Conservation (phyloP, 2,329 filamentous ascomycete species). For the Neopestalotiopsis sp. region DNA sequence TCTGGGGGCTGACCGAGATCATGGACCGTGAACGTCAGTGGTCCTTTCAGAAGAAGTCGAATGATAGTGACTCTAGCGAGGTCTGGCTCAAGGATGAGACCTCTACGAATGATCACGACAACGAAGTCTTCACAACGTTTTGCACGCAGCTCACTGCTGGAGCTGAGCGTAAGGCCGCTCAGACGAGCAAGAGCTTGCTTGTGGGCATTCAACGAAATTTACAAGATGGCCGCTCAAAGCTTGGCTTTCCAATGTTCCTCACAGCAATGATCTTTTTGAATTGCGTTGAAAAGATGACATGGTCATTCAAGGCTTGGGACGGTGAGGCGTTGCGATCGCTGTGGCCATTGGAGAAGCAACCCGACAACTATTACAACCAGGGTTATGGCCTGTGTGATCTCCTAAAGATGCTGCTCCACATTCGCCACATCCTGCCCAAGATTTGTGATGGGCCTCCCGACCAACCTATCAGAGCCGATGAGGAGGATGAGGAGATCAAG, state of each 20-base stretch:
- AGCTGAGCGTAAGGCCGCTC: slow-evolving; percentile 67
- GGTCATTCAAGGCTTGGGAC: slow-evolving; percentile 73
- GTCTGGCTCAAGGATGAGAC: slow-evolving; percentile 58
- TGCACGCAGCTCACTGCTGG: slow-evolving; percentile 69
- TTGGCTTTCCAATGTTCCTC: slow-evolving; percentile 67
- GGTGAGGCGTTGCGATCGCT: slow-evolving; percentile 63
- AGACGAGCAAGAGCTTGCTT: slow-evolving; percentile 62
- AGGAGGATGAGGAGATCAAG: slow-evolving; percentile 50
- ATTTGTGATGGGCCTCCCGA: slow-evolving; percentile 50
- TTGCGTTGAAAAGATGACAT: slow-evolving; percentile 71
- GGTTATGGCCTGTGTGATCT: slow-evolving; percentile 64
- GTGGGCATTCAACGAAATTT: slow-evolving; percentile 66
- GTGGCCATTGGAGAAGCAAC: slow-evolving; percentile 67
- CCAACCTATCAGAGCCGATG: slow-evolving; percentile 54
- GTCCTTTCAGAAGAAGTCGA: slow-evolving; percentile 58
- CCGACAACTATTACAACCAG: slow-evolving; percentile 62
- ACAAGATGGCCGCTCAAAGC: slow-evolving; percentile 64
- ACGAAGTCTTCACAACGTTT: slow-evolving; percentile 58
- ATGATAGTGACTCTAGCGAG: slow-evolving; percentile 45
- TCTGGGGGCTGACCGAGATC: slow-evolving; percentile 70
- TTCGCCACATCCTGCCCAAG: slow-evolving; percentile 63
- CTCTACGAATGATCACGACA: slow-evolving; percentile 51
- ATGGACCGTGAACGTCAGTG: slow-evolving; percentile 69
- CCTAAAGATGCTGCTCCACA: slow-evolving; percentile 66
- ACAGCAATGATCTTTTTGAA: slow-evolving; percentile 68